Base-by-base conservation (phyloP, 768 basidiomycete species). In the Imleria badia region DNA sequence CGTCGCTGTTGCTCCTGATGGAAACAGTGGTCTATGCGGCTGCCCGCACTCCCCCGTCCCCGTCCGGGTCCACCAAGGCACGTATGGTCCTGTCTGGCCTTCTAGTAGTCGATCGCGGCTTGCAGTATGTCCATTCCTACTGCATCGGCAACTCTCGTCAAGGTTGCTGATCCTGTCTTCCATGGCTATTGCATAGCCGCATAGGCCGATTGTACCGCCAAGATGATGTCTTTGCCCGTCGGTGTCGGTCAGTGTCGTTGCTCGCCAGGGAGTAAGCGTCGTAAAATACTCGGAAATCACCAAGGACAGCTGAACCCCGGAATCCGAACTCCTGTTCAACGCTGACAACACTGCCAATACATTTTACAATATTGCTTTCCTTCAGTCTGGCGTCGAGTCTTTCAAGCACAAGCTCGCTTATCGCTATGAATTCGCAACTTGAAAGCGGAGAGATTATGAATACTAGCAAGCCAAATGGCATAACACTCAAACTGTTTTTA, bases 271-370 rank as follows among this genome's bases (percentile, higher is more conserved):
- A n/a, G 79, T 83, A 73, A 86, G 86, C 62, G 96, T 98, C 51
- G 91, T 98, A 54, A 97, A 99, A 72, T 99, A 98, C 78, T 96
- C 94, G 6, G 97, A 99, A 71, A 92, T 99, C 65, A 83, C 90
- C 8, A 78, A 82, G 60, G 92, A 90, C 96, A 70, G 85, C 95
- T 3, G 90, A 91, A 67, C 77, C 81, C 56, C 86, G 86, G 42
- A 82, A 89, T 58, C 57, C 83, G 87, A 94, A 53, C 82, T 99
- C 50, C 74, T 83, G 22, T 98, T 94, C 85, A 83, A 94, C 54
- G 96, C 95, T 7, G 97, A 83, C 33, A 99, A 99, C 75, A 98
- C 98, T 68, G 97, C 82, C 65, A 98, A 98, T 73, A 96, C 98
- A 72, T 97, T 98, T 74, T 99, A 97, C 76, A 94, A 94, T 36